Percentiles rank a stretch among this genome's conserved stretches.
phyloP scores from a whole-genome alignment of 305 asterid species.

The Ilex paraguariensis region DNA sequence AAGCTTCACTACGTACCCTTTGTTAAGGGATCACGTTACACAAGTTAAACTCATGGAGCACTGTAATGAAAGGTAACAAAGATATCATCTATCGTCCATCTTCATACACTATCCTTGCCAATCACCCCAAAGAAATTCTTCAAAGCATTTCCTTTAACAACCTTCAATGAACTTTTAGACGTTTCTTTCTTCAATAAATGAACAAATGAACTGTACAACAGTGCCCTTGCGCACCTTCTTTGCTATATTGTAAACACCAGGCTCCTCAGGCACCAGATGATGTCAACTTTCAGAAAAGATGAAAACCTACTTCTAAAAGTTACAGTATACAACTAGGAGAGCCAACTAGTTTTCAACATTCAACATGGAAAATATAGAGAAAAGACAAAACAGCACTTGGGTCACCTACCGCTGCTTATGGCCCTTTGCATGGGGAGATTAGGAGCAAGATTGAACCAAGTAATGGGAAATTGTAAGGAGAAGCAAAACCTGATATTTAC shows the following conservation, averaged over 20 bases:
- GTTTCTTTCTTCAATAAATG: neutral
- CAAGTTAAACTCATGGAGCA: too few species aligned
- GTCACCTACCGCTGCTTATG: conserved; percentile 24
- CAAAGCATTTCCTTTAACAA: neutral
- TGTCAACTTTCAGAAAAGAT: conserved; percentile 23
- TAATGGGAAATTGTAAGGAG: conserved; percentile 3
- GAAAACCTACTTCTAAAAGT: conserved; percentile 39
- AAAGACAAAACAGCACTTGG: conserved; percentile 1
- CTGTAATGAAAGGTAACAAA: neutral
- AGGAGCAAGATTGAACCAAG: conserved; percentile 15
- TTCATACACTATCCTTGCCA: neutral
- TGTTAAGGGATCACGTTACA: too few species aligned
- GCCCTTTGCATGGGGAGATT: conserved; percentile 13
- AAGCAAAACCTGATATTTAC: conserved; percentile 41
- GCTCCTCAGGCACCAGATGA: conserved; percentile 11
- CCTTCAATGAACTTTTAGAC: neutral
- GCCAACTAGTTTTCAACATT: conserved; percentile 27
- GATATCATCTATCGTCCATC: neutral
- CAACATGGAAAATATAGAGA: conserved; percentile 7
- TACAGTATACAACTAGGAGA: conserved; percentile 23
- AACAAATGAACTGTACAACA: conserved; percentile 2
- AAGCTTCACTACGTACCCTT: too few species aligned
- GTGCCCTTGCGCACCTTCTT: conserved; percentile 15
- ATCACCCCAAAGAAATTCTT: too few species aligned
- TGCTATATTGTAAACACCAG: conserved; percentile 23